Base-by-base conservation (phyloP, 495 filamentous ascomycete genomes). In the Trichoderma orchidacearum region DNA sequence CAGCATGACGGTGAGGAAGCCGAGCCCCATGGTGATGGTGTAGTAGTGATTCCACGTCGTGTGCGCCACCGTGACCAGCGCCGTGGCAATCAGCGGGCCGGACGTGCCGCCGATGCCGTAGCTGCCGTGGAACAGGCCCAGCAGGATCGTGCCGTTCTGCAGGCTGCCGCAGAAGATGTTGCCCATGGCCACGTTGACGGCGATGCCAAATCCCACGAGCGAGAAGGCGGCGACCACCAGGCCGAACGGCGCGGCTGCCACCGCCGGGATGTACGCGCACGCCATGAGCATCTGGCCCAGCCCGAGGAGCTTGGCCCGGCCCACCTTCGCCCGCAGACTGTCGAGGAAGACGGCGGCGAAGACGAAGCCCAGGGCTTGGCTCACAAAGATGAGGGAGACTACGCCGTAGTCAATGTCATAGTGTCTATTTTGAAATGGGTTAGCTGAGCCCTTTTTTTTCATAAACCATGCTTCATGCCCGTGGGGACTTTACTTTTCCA, bases 301-400 rank as follows among this genome's bases (percentile, higher is more conserved):
- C 3, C 82, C 75, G 27, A 87, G 72, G 28, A 78, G 74, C 55
- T 75, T 82, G 0, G 81, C 80, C 18, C 85, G 79, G 9, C 89
- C 87, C 1, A 90, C 59, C 1, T 78, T 72, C 11, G 82, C 67
- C 31, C 76, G 68, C n/a, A 79, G 62, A 41, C 65, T 71, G 62
- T 85, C 79, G 34, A 82, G 79, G 58, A 82, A 72, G 25, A 85
- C 81, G 1, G 87, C 87, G 3, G 85, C 85, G 41, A 75, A 62
- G 62, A 90, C 82, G 71, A 89, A 94, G 21, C 89, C 89, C 15
- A 85, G 53, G 0, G 89, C 88, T 60, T 86, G 87, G 36, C 83
- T 75, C 27, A 95, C 77, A 73, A 91, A 93, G 62, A 95, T 84
- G 7, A 90, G 68, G 11, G 87, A 89, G 25, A 90, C 83, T 23